Conservation (phyloP, 2,329 filamentous ascomycete genomes). For the Trichoderma cornu-damae region DNA sequence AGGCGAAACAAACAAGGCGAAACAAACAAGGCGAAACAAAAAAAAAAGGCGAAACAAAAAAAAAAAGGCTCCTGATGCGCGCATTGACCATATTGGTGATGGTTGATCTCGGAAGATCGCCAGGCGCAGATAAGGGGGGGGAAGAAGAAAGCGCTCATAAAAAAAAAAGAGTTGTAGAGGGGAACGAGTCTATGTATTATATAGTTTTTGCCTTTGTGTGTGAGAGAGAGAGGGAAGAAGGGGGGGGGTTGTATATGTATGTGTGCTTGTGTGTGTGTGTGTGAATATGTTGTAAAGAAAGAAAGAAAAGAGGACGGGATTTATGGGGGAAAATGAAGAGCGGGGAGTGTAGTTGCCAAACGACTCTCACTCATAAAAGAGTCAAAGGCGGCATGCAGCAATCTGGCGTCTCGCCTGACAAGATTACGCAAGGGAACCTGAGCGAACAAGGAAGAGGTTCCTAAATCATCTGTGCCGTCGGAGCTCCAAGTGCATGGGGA, state of each 20-base stretch:
- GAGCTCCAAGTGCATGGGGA: conserved; percentile 32
- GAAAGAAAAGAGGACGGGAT: neutral
- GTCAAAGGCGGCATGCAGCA: neutral
- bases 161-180: neutral
- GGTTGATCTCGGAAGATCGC: neutral
- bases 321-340: conserved; percentile 3
- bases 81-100: neutral
- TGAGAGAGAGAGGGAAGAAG: no score
- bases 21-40: no score
- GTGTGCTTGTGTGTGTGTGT: neutral
- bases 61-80: conserved; percentile 1
- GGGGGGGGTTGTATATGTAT: neutral
- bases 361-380: neutral
- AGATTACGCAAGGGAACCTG: neutral
- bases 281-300: no score
- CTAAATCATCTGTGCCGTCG: conserved; percentile 41
- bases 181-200: conserved; percentile 13
- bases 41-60: neutral
- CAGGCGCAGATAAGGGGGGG: neutral
- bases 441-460: conserved; percentile 12
- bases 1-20: neutral
- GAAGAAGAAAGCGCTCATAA: conserved; percentile 1
- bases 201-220: conserved; percentile 1
- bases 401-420: neutral
- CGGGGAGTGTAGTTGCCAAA: neutral